Base-by-base conservation (phyloP, 306 rosid genomes). In the Cucumis melo region DNA sequence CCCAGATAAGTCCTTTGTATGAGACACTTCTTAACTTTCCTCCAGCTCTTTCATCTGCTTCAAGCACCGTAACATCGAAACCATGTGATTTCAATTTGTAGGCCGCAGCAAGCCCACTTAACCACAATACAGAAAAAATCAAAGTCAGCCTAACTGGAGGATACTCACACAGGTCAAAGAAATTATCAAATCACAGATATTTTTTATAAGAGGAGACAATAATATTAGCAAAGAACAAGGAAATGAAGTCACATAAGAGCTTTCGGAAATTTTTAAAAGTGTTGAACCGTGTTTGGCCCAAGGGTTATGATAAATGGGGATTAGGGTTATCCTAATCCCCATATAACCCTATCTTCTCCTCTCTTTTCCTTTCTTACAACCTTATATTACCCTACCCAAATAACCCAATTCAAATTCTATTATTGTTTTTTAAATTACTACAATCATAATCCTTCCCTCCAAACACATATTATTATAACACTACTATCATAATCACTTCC, bases 31-130 rank as follows among this genome's bases (percentile, higher is more conserved):
- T 92, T 76, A 91, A 77, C 85, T 91, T 94, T 81, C 99, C 99
- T 65, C 99, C 99, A 21, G 93, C 88, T 87, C 91, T 85, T 82
- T 82, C 88, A 41, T 86, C 91, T 7, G 96, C 90, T 92, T 94
- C 99, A 80, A 89, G 83, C 67, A 94, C 91, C 34, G 88, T 79
- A 76, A 94, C 97, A 24, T 85, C 77, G 61, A 89, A 83, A 57
- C 99, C 99, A 63, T 80, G 86, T 73, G 96, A 90, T 82, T 94
- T 90, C 88, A 94, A 78, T 78, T 88, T 94, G 89, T 90, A 94
- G 44, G 97, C 99, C 0, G 99, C 95, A 77, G 95, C 96, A 64
- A 94, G 95, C 81, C 99, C 97, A 80, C 99, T 91, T 54, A 74
- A 78, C 53, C 74, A 85, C 76, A 78, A 73, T 4, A 61, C 77